A percentile compares a stretch with the other conserved stretches of the same genome.
Evolutionary conservation across 331 rosid genomes (phyloP).

Genomic region (Stylosanthes scabra): DNA sequence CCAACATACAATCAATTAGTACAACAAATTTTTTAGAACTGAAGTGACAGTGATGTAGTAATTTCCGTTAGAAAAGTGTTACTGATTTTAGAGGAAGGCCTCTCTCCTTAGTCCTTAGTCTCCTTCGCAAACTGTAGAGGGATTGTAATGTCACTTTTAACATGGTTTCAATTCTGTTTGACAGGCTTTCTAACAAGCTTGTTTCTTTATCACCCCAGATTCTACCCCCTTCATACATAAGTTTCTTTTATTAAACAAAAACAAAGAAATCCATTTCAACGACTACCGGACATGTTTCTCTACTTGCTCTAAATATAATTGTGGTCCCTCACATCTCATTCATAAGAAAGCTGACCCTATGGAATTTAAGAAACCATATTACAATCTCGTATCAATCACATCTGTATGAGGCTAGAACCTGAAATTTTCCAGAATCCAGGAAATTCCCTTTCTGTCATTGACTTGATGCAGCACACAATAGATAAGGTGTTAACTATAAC

Average conservation of each 20-base stretch:
- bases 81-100: not conserved
- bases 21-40: no score
- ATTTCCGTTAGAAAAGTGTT: no score
- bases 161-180: constrained; percentile 3
- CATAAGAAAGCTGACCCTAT: constrained; percentile 12
- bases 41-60: no score
- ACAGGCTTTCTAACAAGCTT: constrained; percentile 1
- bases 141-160: not conserved
- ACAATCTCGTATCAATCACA: not conserved
- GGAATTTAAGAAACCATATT: constrained; percentile 9
- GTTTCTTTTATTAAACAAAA: not conserved
- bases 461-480: constrained; percentile 21
- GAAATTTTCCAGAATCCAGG: constrained; percentile 7
- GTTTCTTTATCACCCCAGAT: not conserved
- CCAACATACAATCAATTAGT: not conserved
- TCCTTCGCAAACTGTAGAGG: constrained; percentile 6
- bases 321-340: constrained; percentile 15
- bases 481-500: not conserved
- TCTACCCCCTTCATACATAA: not conserved
- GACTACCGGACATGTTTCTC: constrained; percentile 1
- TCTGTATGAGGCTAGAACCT: constrained; percentile 10
- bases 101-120: not conserved
- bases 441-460: constrained; percentile 19
- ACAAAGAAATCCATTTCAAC: not conserved
- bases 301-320: not conserved